Evolutionary conservation across 2,329 filamentous ascomycete species (phyloP).

Genomic region (Orbilia ellipsospora): DNA sequence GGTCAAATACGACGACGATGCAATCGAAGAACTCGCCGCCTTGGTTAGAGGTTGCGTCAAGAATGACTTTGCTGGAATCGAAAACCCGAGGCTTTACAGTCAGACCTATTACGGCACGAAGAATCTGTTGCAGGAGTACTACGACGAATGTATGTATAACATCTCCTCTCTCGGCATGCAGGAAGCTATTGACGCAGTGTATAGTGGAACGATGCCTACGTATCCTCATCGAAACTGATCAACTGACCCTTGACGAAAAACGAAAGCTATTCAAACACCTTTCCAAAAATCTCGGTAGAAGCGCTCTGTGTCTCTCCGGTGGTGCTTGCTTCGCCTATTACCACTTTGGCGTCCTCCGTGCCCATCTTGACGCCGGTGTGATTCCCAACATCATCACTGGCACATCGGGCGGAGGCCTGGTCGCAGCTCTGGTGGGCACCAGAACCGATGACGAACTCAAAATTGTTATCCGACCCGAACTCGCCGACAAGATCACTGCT

Average conservation of each 20-base stretch:
- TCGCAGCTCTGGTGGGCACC: conserved; percentile 87
- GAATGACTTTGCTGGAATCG: conserved; percentile 95
- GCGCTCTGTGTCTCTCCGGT: conserved; percentile 90
- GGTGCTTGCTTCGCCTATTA: conserved; percentile 90
- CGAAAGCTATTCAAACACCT: conserved; percentile 85
- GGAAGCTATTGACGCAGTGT: conserved; percentile 6
- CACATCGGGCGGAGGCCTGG: conserved; percentile 90
- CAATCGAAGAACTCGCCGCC: conserved; percentile 79
- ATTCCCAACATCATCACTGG: conserved; percentile 95
- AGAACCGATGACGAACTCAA: conserved; percentile 92
- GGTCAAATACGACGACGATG: conserved; percentile 69
- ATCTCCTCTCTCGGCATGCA: not conserved
- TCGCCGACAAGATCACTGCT: conserved; percentile 85
- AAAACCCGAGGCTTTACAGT: conserved; percentile 93
- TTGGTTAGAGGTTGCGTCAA: conserved; percentile 92
- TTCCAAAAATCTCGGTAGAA: conserved; percentile 89
- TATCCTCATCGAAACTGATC: conserved; percentile 75
- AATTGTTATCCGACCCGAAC: conserved; percentile 81
- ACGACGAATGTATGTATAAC: conserved; percentile 76
- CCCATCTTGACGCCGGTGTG: conserved; percentile 83
- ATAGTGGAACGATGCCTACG: conserved; percentile 74
- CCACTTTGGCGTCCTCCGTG: conserved; percentile 92
- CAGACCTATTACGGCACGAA: conserved; percentile 99
- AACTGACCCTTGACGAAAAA: conserved; percentile 78
- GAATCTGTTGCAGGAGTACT: conserved; percentile 85